A percentile compares a stretch with the other conserved stretches of the same genome.
These are phyloP conservation scores for Sicyos edulis DNA, from an alignment of 306 rosid species.

Conservation along the genomic window DNA sequence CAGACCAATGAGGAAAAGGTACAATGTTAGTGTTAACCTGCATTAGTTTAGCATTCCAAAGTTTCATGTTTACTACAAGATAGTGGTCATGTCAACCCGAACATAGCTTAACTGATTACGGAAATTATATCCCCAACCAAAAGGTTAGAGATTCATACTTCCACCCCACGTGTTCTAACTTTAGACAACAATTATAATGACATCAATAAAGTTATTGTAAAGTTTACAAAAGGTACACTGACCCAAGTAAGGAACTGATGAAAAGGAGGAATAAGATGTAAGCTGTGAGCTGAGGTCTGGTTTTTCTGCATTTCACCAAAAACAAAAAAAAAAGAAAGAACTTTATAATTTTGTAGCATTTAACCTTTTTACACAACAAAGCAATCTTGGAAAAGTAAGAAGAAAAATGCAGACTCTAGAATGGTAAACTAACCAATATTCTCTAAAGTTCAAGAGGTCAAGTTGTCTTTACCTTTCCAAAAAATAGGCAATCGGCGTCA, in stretches of 20 bases:
- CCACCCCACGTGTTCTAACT: background rate
- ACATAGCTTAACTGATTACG: background rate
- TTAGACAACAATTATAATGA: too few relatives aligned
- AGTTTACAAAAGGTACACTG: background rate
- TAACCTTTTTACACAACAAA: background rate
- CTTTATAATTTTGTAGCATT: background rate
- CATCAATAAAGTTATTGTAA: background rate
- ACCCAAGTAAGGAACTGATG: conserved; percentile 78
- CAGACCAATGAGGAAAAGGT: conserved; percentile 68
- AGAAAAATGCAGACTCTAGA: conserved; percentile 4
- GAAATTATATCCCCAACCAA: background rate
- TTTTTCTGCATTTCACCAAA: conserved; percentile 41
- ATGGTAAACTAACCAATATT: background rate
- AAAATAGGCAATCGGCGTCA: conserved; percentile 62
- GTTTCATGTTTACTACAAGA: background rate
- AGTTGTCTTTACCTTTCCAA: conserved; percentile 45
- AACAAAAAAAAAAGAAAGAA: background rate
- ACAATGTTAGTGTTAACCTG: conserved; percentile 66
- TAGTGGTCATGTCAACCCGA: background rate
- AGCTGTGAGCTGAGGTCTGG: conserved; percentile 35
- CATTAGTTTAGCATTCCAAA: background rate
- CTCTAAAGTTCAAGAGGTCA: background rate
- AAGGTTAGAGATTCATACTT: background rate
- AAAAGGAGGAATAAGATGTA: conserved; percentile 48
- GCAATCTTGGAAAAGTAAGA: background rate